Conservation (phyloP, 2,329 filamentous ascomycete genomes). For the Alternaria gaisen region DNA sequence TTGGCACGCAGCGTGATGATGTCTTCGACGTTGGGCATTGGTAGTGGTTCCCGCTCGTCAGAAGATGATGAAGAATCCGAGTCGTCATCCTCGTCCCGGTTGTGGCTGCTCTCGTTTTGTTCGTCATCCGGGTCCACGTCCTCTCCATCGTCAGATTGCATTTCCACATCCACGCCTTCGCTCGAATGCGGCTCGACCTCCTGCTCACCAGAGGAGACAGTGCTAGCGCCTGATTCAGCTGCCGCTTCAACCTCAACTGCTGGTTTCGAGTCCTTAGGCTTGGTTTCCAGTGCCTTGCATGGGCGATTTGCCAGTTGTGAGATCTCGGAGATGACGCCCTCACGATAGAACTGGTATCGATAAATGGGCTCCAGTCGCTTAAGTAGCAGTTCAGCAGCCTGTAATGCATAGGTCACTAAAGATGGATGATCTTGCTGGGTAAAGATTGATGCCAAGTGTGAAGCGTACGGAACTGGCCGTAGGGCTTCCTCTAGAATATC, state of each 20-base stretch:
- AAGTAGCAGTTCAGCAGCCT: constrained; percentile 88
- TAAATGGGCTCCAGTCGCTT: constrained; percentile 87
- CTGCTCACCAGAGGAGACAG: constrained; percentile 36
- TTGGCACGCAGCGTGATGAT: constrained; percentile 80
- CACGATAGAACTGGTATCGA: constrained; percentile 94
- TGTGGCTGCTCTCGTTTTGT: constrained; percentile 66
- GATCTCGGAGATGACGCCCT: constrained; percentile 94
- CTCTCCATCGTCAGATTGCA: constrained; percentile 62
- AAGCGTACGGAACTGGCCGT: constrained; percentile 89
- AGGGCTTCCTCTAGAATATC: constrained; percentile 85
- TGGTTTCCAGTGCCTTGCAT: constrained; percentile 41
- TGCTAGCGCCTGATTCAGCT: constrained; percentile 35
- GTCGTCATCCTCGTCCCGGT: constrained; percentile 68
- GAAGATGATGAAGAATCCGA: constrained; percentile 70
- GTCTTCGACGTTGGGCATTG: constrained; percentile 67
- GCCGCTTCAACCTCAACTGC: constrained; percentile 35
- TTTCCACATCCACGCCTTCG: constrained; percentile 63
- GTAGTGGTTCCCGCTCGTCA: constrained; percentile 33
- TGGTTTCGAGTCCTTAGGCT: constrained; percentile 39
- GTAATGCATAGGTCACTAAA: constrained; percentile 84
- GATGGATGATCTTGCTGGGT: constrained; percentile 93
- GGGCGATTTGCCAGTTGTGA: constrained; percentile 73
- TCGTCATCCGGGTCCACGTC: constrained; percentile 64
- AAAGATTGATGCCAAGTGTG: constrained; percentile 91
- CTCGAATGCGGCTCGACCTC: constrained; percentile 59